Evolutionary conservation across 768 basidiomycete genomes (phyloP).

Genomic region (Paxillus rubicundulus): DNA sequence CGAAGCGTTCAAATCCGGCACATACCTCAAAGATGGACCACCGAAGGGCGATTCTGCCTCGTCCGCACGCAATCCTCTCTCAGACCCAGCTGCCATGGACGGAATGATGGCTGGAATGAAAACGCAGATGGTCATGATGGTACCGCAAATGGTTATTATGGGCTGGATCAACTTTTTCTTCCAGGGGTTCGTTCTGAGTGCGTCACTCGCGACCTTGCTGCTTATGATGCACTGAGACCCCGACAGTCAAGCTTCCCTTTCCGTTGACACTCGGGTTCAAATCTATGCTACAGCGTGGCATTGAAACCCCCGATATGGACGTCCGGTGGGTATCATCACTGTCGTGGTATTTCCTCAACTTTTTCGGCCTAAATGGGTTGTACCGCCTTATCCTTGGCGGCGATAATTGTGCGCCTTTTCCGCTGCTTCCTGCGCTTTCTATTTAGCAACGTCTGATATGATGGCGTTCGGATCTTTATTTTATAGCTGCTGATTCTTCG

Average conservation of each 20-base stretch:
- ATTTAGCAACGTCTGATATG: slow-evolving; percentile 10
- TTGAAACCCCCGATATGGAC: slow-evolving; percentile 95
- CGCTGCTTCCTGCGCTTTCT: slow-evolving; percentile 1
- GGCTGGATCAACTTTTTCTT: slow-evolving; percentile 99
- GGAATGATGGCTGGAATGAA: slow-evolving; percentile 99
- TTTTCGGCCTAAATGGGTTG: slow-evolving; percentile 94
- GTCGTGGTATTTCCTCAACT: slow-evolving; percentile 99
- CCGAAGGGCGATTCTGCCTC: slow-evolving; percentile 59
- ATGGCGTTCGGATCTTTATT: slow-evolving; percentile 13
- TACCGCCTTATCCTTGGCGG: slow-evolving; percentile 91
- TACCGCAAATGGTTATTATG: slow-evolving; percentile 98
- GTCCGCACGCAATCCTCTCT: slow-evolving; percentile 75
- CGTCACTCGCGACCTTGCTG: slow-evolving; percentile 34
- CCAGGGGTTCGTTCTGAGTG: slow-evolving; percentile 96
- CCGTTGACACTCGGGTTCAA: slow-evolving; percentile 97
- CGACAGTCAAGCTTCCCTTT: slow-evolving; percentile 90
- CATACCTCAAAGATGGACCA: slow-evolving; percentile 84
- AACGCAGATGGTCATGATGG: slow-evolving; percentile 99
- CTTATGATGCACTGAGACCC: slow-evolving; percentile 4
- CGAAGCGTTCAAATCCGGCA: slow-evolving; percentile 68
- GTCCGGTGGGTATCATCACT: slow-evolving; percentile 98
- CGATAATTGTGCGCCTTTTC: slow-evolving; percentile 69
- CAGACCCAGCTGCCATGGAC: slow-evolving; percentile 91
- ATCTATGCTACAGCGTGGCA: slow-evolving; percentile 94
- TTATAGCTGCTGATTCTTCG: slow-evolving; percentile 73